These are phyloP conservation scores for Plectosphaerella plurivora DNA, from an alignment of 2,329 filamentous ascomycete genomes.

Conservation along the genomic window DNA sequence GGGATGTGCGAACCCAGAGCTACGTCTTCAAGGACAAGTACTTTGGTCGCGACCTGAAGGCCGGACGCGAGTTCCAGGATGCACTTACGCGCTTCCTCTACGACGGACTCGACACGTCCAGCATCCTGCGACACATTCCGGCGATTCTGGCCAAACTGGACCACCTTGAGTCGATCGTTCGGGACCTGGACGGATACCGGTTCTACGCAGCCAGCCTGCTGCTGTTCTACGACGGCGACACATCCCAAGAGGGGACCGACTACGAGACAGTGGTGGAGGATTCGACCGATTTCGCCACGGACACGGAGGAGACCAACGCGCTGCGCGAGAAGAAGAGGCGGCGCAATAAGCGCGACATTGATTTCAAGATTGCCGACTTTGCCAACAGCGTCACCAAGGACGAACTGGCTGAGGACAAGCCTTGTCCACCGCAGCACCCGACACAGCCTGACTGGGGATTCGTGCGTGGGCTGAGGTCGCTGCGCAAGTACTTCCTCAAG, in stretches of 20 bases:
- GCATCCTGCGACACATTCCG: slow-evolving; percentile 82
- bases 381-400: slow-evolving; percentile 94
- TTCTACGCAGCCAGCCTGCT: slow-evolving; percentile 94
- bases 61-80: slow-evolving; percentile 81
- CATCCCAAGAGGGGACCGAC: slow-evolving; percentile 40
- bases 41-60: slow-evolving; percentile 83
- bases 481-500: slow-evolving; percentile 79
- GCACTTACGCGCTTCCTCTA: slow-evolving; percentile 87
- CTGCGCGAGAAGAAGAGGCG: slow-evolving; percentile 34
- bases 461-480: slow-evolving; percentile 72
- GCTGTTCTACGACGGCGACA: slow-evolving; percentile 92
- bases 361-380: slow-evolving; percentile 98
- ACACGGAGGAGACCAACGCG: slow-evolving; percentile 47
- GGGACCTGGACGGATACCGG: slow-evolving; percentile 75
- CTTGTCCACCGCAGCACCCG: slow-evolving; percentile 78
- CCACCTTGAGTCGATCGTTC: slow-evolving; percentile 78
- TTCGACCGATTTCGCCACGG: slow-evolving; percentile 54
- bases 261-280: slow-evolving; percentile 50
- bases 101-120: slow-evolving; percentile 76
- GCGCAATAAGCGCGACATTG: slow-evolving; percentile 60
- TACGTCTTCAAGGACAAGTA: slow-evolving; percentile 99
- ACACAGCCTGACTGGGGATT: slow-evolving; percentile 84
- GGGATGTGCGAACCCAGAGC: slow-evolving; percentile 77
- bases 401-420: slow-evolving; percentile 57
- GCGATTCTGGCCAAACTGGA: slow-evolving; percentile 79